Percentiles rank a stretch among this genome's conserved stretches.
These are phyloP conservation scores for Hericium erinaceus DNA, from an alignment of 768 basidiomycete species.

Conservation along the genomic window DNA sequence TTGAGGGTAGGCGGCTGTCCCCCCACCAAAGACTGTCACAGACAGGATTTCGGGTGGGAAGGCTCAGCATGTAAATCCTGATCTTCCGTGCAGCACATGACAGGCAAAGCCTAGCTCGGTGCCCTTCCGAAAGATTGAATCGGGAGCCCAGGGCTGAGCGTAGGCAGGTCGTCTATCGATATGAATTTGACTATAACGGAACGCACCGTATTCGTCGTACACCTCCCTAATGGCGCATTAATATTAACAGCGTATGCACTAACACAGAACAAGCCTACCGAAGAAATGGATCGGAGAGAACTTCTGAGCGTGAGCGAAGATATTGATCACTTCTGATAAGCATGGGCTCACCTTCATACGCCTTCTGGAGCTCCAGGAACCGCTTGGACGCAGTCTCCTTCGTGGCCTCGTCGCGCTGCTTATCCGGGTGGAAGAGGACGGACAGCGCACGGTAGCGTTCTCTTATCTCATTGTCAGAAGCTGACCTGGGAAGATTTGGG, in stretches of 20 bases:
- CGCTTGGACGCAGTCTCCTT: constrained; percentile 53
- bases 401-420: constrained; percentile 49
- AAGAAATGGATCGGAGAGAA: constrained; percentile 15
- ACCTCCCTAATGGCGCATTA: constrained; percentile 11
- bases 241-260: constrained; percentile 14
- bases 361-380: constrained; percentile 73
- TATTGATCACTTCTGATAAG: constrained; percentile 4
- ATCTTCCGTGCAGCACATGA: neutral
- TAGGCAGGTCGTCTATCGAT: neutral
- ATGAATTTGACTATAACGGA: neutral
- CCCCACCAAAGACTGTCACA: too few relatives aligned
- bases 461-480: constrained; percentile 60
- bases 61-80: too few relatives aligned
- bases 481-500: constrained; percentile 58
- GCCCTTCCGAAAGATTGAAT: neutral
- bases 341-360: constrained; percentile 55
- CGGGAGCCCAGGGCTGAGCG: neutral
- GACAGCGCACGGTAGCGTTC: constrained; percentile 67
- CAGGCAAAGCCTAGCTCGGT: neutral
- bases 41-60: too few relatives aligned
- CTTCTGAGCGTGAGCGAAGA: neutral
- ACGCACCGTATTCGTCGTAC: constrained; percentile 14
- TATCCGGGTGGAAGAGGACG: constrained; percentile 79
- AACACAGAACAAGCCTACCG: constrained; percentile 2
- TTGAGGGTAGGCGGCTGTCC: neutral